These are phyloP conservation scores for Priceomyces castillae DNA, from an alignment of 805 yeast species.

Conservation along the genomic window DNA sequence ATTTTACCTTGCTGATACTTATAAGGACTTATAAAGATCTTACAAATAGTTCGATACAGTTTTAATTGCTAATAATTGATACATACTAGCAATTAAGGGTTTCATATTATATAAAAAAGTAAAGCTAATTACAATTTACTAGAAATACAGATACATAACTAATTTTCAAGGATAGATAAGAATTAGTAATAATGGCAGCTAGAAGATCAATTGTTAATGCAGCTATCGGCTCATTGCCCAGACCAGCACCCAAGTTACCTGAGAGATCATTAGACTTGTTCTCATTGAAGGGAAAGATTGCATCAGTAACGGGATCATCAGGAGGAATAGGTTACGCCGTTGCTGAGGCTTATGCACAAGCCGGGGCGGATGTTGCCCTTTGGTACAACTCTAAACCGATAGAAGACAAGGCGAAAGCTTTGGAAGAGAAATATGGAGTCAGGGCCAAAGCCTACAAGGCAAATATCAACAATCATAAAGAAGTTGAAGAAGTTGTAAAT, in stretches of 20 bases:
- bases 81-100: too few species aligned
- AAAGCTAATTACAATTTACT: too few species aligned
- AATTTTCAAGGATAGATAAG: neutral
- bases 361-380: constrained; percentile 73
- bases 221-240: constrained; percentile 46
- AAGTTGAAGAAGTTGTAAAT: constrained; percentile 48
- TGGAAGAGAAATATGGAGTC: constrained; percentile 58
- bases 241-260: constrained; percentile 50
- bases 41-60: too few species aligned
- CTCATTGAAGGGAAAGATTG: constrained; percentile 77
- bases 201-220: constrained; percentile 21
- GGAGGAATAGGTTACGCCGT: constrained; percentile 81
- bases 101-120: too few species aligned
- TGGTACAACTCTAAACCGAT: constrained; percentile 53
- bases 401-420: constrained; percentile 56
- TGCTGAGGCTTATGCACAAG: constrained; percentile 81
- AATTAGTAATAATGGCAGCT: constrained; percentile 7
- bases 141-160: too few species aligned
- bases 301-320: constrained; percentile 82
- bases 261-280: constrained; percentile 62
- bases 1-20: too few species aligned
- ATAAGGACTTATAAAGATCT: too few species aligned
- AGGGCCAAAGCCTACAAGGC: constrained; percentile 64
- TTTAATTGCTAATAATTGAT: too few species aligned
- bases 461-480: constrained; percentile 47